phyloP scores from a whole-genome alignment of 208 protist genomes.

The Acanthamoeba divionensis region DNA sequence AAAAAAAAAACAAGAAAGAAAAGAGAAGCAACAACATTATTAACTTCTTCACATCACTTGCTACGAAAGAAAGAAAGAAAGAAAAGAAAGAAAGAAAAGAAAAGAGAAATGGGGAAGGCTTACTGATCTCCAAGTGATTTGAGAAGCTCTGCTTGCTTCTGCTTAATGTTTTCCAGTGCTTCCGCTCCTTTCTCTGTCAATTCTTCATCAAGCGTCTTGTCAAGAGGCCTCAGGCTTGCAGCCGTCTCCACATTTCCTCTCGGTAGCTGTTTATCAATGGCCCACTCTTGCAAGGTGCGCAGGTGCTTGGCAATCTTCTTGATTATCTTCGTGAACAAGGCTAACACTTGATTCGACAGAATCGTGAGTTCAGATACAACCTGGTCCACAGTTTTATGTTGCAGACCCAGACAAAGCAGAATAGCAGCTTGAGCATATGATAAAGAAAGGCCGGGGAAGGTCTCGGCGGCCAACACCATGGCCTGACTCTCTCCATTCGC shows the following conservation, averaged over 20 bases:
- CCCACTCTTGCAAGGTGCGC: conserved; percentile 32
- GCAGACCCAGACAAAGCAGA: conserved; percentile 92
- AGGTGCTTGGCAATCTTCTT: conserved; percentile 55
- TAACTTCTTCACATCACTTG: no score
- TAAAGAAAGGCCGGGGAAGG: conserved; percentile 85
- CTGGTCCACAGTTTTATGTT: conserved; percentile 77
- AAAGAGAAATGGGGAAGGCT: neutral
- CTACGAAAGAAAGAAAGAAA: neutral
- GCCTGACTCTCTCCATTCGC: neutral
- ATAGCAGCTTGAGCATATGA: conserved; percentile 89
- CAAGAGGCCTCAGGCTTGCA: neutral
- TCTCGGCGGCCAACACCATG: neutral
- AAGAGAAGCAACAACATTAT: no score
- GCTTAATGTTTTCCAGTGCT: neutral
- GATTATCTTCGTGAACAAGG: conserved; percentile 72
- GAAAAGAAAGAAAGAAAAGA: neutral
- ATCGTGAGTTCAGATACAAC: conserved; percentile 59
- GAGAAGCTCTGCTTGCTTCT: neutral
- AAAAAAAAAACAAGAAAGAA: no score
- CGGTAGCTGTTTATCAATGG: conserved; percentile 17
- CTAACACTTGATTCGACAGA: conserved; percentile 61
- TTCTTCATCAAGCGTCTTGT: conserved; percentile 9
- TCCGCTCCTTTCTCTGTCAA: neutral
- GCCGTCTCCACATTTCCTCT: neutral
- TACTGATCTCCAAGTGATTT: conserved; percentile 24